Conservation (phyloP, 805 yeast species). For the Starmerella apis region DNA sequence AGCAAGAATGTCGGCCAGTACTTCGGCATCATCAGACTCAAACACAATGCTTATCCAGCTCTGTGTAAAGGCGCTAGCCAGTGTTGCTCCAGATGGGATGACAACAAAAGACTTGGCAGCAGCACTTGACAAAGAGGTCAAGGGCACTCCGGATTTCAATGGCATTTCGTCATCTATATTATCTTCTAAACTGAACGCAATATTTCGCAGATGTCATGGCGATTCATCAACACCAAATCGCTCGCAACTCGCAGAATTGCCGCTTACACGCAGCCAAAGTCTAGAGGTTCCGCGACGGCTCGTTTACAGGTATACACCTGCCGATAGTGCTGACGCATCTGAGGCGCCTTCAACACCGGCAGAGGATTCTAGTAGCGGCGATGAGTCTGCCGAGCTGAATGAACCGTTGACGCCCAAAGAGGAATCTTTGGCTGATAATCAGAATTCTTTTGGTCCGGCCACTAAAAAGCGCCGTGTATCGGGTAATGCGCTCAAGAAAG, state of each 20-base stretch:
- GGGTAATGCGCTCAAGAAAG: background rate
- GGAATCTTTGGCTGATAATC: background rate
- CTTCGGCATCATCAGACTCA: conserved; percentile 3
- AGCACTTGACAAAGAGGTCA: conserved; percentile 19
- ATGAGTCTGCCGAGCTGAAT: background rate
- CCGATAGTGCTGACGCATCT: conserved; percentile 1
- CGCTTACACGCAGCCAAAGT: conserved; percentile 26
- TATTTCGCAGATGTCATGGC: conserved; percentile 28
- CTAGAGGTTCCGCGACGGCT: conserved; percentile 28
- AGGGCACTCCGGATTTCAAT: conserved; percentile 14
- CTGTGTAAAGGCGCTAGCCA: conserved; percentile 25
- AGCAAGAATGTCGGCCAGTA: background rate
- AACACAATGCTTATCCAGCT: conserved; percentile 22
- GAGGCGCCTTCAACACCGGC: conserved; percentile 1
- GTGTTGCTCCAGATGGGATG: conserved; percentile 25
- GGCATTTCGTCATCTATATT: conserved; percentile 29
- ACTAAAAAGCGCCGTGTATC: conserved; percentile 1
- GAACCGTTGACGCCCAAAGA: conserved; percentile 17
- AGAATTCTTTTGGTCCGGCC: background rate
- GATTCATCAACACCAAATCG: conserved; percentile 21
- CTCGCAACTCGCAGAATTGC: conserved; percentile 24
- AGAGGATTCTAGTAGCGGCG: conserved; percentile 2
- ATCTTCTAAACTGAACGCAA: conserved; percentile 30
- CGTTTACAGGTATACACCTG: conserved; percentile 26
- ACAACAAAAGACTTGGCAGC: conserved; percentile 29